phyloP scores from a whole-genome alignment of 495 filamentous ascomycete genomes.

The Lentithecium fluviatile region DNA sequence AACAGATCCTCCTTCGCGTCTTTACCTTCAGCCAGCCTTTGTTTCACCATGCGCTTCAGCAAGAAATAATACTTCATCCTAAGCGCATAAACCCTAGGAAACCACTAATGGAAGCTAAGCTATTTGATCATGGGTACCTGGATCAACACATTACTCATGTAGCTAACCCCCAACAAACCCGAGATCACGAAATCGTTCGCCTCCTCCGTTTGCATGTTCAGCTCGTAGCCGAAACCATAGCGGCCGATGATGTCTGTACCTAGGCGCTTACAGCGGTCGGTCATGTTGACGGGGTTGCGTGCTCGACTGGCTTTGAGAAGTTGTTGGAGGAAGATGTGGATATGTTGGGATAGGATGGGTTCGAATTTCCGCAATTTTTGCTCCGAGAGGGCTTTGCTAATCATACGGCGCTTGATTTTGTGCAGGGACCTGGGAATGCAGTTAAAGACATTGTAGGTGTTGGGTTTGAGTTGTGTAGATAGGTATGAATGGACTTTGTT shows the following conservation, averaged over 20 bases:
- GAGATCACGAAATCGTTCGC: background rate
- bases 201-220: background rate
- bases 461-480: background rate
- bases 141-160: background rate
- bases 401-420: constrained; percentile 3
- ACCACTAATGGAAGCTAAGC: background rate
- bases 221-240: background rate
- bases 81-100: background rate
- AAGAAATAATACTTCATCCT: background rate
- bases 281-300: background rate
- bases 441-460: background rate
- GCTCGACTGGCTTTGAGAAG: background rate
- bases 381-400: constrained; percentile 5
- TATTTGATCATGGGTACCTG: no score
- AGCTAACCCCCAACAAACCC: background rate
- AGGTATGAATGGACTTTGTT: background rate
- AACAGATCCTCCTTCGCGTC: constrained; percentile 13
- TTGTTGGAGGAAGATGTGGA: background rate
- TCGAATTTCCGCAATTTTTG: constrained; percentile 8
- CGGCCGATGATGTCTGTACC: constrained; percentile 3
- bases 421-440: constrained; percentile 2
- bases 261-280: background rate
- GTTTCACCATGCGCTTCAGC: background rate
- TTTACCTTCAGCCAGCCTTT: background rate
- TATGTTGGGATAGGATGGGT: constrained; percentile 1